Percentiles rank a stretch among this genome's conserved stretches.
Conservation (phyloP, 192 early-diverging fungal species). For the Linnemannia elongata region DNA sequence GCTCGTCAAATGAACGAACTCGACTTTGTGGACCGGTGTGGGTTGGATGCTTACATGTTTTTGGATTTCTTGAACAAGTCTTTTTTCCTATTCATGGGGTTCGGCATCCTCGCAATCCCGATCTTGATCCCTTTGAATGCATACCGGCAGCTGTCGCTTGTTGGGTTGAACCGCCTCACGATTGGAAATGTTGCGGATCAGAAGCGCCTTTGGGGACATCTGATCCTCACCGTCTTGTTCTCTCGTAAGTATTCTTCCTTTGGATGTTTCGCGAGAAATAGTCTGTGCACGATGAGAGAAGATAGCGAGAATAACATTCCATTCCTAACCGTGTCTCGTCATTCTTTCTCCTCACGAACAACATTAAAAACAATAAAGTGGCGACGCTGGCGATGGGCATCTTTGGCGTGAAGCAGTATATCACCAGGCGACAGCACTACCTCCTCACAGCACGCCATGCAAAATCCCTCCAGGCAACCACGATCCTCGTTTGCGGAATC, state of each 20-base stretch:
- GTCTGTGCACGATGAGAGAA: background rate
- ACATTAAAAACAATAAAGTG: slow-evolving; percentile 24
- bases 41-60: slow-evolving; percentile 83
- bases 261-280: no score
- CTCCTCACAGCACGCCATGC: slow-evolving; percentile 63
- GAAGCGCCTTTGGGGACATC: slow-evolving; percentile 77
- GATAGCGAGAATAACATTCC: background rate
- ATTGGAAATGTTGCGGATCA: slow-evolving; percentile 75
- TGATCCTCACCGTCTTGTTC: slow-evolving; percentile 65
- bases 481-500: slow-evolving; percentile 75
- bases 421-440: slow-evolving; percentile 72
- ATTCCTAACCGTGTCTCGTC: background rate
- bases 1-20: slow-evolving; percentile 59
- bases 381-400: slow-evolving; percentile 63
- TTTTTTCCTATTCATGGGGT: slow-evolving; percentile 71
- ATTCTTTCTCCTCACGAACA: background rate
- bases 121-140: slow-evolving; percentile 80
- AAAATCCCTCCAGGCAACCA: slow-evolving; percentile 61
- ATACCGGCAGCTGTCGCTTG: slow-evolving; percentile 58
- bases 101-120: slow-evolving; percentile 65
- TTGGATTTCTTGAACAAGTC: slow-evolving; percentile 76
- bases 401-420: slow-evolving; percentile 67
- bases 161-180: slow-evolving; percentile 73
- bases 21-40: slow-evolving; percentile 64
- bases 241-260: slow-evolving; percentile 56